Evolutionary conservation across 2,329 filamentous ascomycete species (phyloP).

Genomic region (Stylonectria norvegica): DNA sequence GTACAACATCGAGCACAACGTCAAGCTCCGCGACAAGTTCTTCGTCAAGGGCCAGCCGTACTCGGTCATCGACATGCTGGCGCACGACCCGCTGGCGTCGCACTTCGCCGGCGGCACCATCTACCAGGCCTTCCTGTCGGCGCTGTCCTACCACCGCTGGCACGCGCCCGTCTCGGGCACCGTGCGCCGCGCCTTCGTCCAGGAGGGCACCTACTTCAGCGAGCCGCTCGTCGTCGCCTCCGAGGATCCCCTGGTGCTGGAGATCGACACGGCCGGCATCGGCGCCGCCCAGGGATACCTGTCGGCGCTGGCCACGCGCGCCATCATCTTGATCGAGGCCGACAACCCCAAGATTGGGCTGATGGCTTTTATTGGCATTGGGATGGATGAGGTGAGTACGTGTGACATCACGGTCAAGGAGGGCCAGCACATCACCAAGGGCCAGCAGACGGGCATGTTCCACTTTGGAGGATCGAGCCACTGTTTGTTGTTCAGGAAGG

Average conservation of each 20-base stretch:
- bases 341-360: constrained; percentile 65
- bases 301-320: constrained; percentile 64
- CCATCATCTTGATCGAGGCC: constrained; percentile 67
- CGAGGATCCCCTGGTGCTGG: constrained; percentile 26
- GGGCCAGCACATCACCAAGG: constrained; percentile 64
- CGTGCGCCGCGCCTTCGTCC: constrained; percentile 53
- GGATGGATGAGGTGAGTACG: constrained; percentile 73
- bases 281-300: constrained; percentile 62
- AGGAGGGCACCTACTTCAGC: constrained; percentile 66
- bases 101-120: constrained; percentile 62
- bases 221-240: constrained; percentile 46
- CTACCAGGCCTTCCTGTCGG: constrained; percentile 68
- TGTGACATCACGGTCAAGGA: constrained; percentile 68
- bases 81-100: constrained; percentile 48
- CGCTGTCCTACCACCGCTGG: constrained; percentile 69
- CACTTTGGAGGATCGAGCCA: constrained; percentile 74
- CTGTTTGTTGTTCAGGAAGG: constrained; percentile 63
- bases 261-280: constrained; percentile 42
- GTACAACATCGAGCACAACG: constrained; percentile 49
- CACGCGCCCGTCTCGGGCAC: constrained; percentile 64
- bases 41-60: constrained; percentile 70
- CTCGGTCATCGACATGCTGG: constrained; percentile 62
- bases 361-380: constrained; percentile 67
- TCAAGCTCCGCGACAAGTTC: constrained; percentile 58
- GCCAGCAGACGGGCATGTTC: constrained; percentile 73